These are phyloP conservation scores for Candida awuae DNA, from an alignment of 805 yeast genomes.

Conservation along the genomic window DNA sequence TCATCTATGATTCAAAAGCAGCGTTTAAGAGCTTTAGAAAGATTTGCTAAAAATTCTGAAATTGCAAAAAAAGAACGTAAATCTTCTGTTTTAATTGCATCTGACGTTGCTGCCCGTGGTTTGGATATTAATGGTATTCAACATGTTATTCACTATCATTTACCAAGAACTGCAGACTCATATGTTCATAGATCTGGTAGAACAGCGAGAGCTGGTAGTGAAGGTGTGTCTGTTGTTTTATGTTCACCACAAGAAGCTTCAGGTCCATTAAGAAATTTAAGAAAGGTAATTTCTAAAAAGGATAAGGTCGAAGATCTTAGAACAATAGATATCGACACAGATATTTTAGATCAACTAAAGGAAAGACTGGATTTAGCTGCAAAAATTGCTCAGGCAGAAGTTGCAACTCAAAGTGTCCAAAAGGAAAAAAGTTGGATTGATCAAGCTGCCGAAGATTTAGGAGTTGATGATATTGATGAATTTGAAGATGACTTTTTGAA, in stretches of 20 bases:
- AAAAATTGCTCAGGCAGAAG: slow-evolving; percentile 64
- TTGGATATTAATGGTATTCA: slow-evolving; percentile 84
- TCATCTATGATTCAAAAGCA: slow-evolving; percentile 95
- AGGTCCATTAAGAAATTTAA: slow-evolving; percentile 74
- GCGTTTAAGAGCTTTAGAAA: slow-evolving; percentile 76
- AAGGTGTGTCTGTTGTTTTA: slow-evolving; percentile 91
- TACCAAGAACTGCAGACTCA: slow-evolving; percentile 90
- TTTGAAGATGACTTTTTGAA: slow-evolving; percentile 60
- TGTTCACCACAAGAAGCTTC: slow-evolving; percentile 92
- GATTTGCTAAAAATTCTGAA: slow-evolving; percentile 47
- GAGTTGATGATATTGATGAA: slow-evolving; percentile 62
- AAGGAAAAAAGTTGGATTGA: slow-evolving; percentile 77
- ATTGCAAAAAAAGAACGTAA: slow-evolving; percentile 34
- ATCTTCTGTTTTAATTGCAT: slow-evolving; percentile 71
- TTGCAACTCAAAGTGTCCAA: slow-evolving; percentile 42
- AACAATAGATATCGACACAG: slow-evolving; percentile 68
- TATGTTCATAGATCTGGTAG: slow-evolving; percentile 96
- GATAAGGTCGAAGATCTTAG: slow-evolving; percentile 46
- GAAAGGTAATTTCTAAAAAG: slow-evolving; percentile 40
- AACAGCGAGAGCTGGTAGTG: slow-evolving; percentile 93
- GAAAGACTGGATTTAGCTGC: slow-evolving; percentile 64
- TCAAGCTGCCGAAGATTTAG: slow-evolving; percentile 90
- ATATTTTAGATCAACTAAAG: slow-evolving; percentile 60
- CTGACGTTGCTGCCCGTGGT: slow-evolving; percentile 98
- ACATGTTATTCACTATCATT: slow-evolving; percentile 92